Percentiles rank a stretch among this genome's conserved stretches.
These are phyloP conservation scores for Immersiella caudata DNA, from an alignment of 495 filamentous ascomycete genomes.

Conservation along the genomic window DNA sequence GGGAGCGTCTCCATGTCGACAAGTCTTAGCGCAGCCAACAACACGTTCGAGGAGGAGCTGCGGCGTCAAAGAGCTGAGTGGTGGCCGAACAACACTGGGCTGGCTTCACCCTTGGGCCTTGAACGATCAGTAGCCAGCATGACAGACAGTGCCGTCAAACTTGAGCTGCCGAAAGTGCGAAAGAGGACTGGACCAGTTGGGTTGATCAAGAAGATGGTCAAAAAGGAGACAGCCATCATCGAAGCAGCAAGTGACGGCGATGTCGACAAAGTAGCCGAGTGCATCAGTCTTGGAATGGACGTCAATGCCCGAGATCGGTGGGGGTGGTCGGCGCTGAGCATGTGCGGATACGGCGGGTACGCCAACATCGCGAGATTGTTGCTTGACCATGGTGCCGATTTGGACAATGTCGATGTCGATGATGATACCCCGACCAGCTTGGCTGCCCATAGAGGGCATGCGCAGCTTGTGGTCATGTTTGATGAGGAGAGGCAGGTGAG, in stretches of 20 bases:
- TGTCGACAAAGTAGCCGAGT: slow-evolving; percentile 26
- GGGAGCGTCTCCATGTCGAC: slow-evolving; percentile 20
- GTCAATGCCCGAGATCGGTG: slow-evolving; percentile 34
- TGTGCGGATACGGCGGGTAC: slow-evolving; percentile 34
- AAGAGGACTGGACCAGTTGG: background rate
- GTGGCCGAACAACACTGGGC: slow-evolving; percentile 20
- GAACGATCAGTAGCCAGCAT: background rate
- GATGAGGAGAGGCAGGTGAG: slow-evolving; percentile 31
- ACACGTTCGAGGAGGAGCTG: slow-evolving; percentile 29
- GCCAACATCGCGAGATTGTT: slow-evolving; percentile 31
- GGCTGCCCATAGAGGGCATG: slow-evolving; percentile 32
- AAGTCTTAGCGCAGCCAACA: slow-evolving; percentile 24
- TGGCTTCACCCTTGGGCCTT: background rate
- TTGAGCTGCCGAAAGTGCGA: background rate
- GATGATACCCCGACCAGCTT: slow-evolving; percentile 34
- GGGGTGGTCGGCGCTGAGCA: slow-evolving; percentile 36
- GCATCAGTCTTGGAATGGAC: slow-evolving; percentile 30
- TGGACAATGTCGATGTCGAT: slow-evolving; percentile 36
- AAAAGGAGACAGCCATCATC: slow-evolving; percentile 34
- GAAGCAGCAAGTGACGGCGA: slow-evolving; percentile 34
- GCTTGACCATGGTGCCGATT: slow-evolving; percentile 36
- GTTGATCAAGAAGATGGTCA: slow-evolving; percentile 28
- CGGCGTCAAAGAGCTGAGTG: slow-evolving; percentile 21
- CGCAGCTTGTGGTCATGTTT: slow-evolving; percentile 32
- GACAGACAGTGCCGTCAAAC: background rate